Evolutionary conservation across 331 rosid species (phyloP), one percentile per base, ranked within the genome.

Genomic region (Stylosanthes scabra): DNA sequence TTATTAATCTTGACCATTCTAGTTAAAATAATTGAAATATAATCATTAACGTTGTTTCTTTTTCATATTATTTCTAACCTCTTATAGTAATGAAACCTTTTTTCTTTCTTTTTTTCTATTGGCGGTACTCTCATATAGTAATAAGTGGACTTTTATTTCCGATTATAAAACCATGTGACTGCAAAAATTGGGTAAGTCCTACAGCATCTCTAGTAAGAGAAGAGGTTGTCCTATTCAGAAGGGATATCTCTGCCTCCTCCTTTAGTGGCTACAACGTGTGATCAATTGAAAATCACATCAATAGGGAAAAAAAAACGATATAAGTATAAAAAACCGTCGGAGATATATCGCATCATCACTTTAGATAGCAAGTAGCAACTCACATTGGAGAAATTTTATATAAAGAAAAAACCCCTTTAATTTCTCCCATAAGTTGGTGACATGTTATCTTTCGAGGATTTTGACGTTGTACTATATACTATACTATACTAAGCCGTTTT

Each of bases 211-310:
- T 65, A n/a, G n/a, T 39, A 29, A 7, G 12, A 42, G 31, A 29
- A 11, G 12, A 42, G 45, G 9, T 16, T 31, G 51, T 61, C 42
- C 77, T 47, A 72, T 49, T 15, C 7, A 61, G 39, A 34, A 16
- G 80, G 31, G 11, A 20, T 63, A 8, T 20, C 0, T 6, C 49
- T 55, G 52, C 59, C 41, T 45, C 34, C 37, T 57, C 12, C 57
- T 58, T 3, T 46, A n/a, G 25, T 46, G 68, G 29, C 52, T 10
- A 47, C 54, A 67, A 39, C 54, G 31, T 67, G 15, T 58, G 69
- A 31, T 67, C 56, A 59, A 76, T 58, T 5, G 47, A 59, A 46
- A 59, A 71, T 59, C 68, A 71, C 68, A 29, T 71, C 67, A 59
- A 59, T 59, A 11, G n/a, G 42, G 10, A 44, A 20, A 20, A 20